Evolutionary conservation across 1,139 yeast species (phyloP), one percentile per base, ranked within the genome.

Genomic region (Martiniozyma asiatica): DNA sequence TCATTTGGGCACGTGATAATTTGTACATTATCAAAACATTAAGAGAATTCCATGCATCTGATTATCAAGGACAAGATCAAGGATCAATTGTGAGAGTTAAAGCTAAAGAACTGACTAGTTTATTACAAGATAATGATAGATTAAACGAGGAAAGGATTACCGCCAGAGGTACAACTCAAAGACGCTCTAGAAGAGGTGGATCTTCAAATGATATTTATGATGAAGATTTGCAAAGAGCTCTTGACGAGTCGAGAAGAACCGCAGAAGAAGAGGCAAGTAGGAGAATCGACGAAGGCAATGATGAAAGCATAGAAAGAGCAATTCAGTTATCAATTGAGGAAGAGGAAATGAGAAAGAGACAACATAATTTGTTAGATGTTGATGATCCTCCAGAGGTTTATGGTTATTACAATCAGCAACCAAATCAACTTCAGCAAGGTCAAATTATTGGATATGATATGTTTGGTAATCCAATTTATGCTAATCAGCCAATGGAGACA

Each of bases 1-100:
- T 89, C 7, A 62, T 78, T 32, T 89, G 99, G 99, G 77, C 93
- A 36, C 79, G 77, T 52, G 95, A 85, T 53, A 89, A 89, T 52
- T 56, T 89, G 32, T 89, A 85, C 55, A 68, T 89, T 36, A 74
- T 89, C 51, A 87, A 87, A 59, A 87, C 97, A 0, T 65, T 89
- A 45, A 69, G 95, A 36, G 98, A 92, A 52, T 89, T 92, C 53
- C 80, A 78, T 41, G 82, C 78, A 50, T 66, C 71, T 31, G 97
- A 89, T 50, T 94, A 82, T 34, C 49, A 60, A 10, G 87, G 84
- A 32, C 61, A 65, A 27, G 99, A 92, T 55, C 94, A 84, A 46
- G 98, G 99, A 13, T 81, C 84, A 8, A 71, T 84, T 34, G 72
- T 89, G 40, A 68, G 99, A 39, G 85, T 82, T 27, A 84, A 87